Evolutionary conservation across 1,139 yeast genomes (phyloP), one percentile per base, ranked within the genome.

Genomic region (Kurtzmaniella quercitrusa): DNA sequence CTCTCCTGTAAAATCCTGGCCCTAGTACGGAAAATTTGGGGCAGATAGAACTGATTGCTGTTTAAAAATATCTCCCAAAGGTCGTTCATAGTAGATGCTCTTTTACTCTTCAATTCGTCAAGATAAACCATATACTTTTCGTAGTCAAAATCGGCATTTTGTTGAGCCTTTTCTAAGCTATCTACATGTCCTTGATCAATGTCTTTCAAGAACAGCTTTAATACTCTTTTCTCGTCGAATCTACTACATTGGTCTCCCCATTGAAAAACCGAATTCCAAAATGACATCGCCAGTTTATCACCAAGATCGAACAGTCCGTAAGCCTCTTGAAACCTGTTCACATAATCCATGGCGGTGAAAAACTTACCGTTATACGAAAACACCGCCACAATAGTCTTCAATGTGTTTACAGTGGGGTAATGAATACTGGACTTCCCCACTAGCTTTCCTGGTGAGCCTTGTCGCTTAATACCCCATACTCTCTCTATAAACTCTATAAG

Each of bases 71-170:
- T 58, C 9, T 49, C 44, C 75, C 75, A 72, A 33, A 70, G 52
- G 43, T 67, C 65, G 14, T 53, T 48, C 47, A 70, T 57, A 3
- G 65, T 56, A 1, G 56, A 53, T 12, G 47, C 42, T 46, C 77
- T 56, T 43, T 60, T 64, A 9, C 46, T 40, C 40, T 56, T 53
- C 31, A 71, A 53, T 9, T 58, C 62, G 2, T 57, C 51, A 8
- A 61, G 45, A 44, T 60, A 69, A 37, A 47, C 58, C 45, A 70
- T 53, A 51, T 57, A 72, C 3, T 68, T 66, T 46, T 69, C 71
- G 50, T 68, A 70, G 48, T 72, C 74, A 45, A 72, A 72, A 40
- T 68, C 60, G 10, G 60, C 67, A 49, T 67, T 59, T 37, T 60
- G 57, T 46, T 66, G 61, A 0, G 65, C 68, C 37, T 64, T 69